phyloP scores from a whole-genome alignment of 1,284 basidiomycete genomes.

The Fistulinella staudtii region DNA sequence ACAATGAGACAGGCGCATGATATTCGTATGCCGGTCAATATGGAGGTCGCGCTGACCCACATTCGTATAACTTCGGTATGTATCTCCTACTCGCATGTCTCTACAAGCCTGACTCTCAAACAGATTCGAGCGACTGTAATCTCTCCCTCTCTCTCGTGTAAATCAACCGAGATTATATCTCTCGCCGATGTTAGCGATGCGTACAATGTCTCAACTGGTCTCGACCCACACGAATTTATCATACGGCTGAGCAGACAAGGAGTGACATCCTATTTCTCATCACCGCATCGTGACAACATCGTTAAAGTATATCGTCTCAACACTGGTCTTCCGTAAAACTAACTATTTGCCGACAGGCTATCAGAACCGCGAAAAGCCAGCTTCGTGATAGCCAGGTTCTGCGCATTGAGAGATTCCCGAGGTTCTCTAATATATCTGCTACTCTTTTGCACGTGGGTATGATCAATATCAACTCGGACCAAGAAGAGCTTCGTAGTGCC shows the following conservation, averaged over 20 bases:
- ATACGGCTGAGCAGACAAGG: slow-evolving; percentile 70
- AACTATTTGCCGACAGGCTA: slow-evolving; percentile 42
- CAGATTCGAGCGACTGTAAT: slow-evolving; percentile 64
- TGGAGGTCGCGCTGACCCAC: slow-evolving; percentile 62
- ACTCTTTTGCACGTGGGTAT: slow-evolving; percentile 81
- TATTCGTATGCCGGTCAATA: slow-evolving; percentile 57
- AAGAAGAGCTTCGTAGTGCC: slow-evolving; percentile 72
- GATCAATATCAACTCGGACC: slow-evolving; percentile 67
- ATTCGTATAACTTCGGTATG: slow-evolving; percentile 66
- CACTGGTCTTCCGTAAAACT: neutral
- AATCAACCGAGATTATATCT: slow-evolving; percentile 75
- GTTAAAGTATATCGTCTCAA: slow-evolving; percentile 55
- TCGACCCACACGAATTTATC: slow-evolving; percentile 77
- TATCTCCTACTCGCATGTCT: slow-evolving; percentile 3
- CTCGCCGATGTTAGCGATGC: slow-evolving; percentile 81
- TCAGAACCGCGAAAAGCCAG: slow-evolving; percentile 66
- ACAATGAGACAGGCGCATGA: slow-evolving; percentile 60
- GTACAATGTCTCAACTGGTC: slow-evolving; percentile 72
- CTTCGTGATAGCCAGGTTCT: slow-evolving; percentile 55
- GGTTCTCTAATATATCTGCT: slow-evolving; percentile 79
- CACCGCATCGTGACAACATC: slow-evolving; percentile 64
- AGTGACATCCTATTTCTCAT: slow-evolving; percentile 67
- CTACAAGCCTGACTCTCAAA: slow-evolving; percentile 8
- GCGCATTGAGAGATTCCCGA: slow-evolving; percentile 64
- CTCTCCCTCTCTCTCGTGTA: slow-evolving; percentile 60